Evolutionary conservation across 306 rosid genomes (phyloP).

Genomic region (Vigna angularis): DNA sequence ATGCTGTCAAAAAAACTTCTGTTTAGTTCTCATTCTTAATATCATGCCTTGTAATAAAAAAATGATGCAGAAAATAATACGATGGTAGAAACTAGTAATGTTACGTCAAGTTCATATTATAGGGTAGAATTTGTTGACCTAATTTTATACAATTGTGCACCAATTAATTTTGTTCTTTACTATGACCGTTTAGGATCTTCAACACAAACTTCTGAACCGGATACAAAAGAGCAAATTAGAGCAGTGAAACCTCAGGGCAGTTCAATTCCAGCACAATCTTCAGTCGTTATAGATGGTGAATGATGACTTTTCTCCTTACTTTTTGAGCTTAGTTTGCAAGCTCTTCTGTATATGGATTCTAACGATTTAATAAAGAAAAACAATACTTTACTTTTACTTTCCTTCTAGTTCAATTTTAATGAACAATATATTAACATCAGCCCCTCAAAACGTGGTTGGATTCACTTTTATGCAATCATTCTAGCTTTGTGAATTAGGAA

Average conservation of each 20-base stretch:
- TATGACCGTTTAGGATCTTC: constrained; percentile 18
- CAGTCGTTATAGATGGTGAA: constrained; percentile 39
- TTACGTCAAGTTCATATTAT: background rate
- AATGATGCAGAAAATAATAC: background rate
- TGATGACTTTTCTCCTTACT: background rate
- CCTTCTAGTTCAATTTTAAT: background rate
- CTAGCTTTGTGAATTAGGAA: background rate
- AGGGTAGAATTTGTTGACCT: constrained; percentile 15
- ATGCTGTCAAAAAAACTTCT: background rate
- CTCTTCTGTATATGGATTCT: background rate
- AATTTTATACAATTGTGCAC: background rate
- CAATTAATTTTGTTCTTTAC: constrained; percentile 3
- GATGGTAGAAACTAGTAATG: background rate
- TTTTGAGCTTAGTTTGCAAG: background rate
- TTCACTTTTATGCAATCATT: background rate
- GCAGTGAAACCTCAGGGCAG: background rate
- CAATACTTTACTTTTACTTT: background rate
- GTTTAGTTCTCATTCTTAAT: background rate
- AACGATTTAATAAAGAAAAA: background rate
- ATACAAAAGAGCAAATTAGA: constrained; percentile 15
- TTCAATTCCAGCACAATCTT: constrained; percentile 33
- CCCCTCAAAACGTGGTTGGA: background rate
- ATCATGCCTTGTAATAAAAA: background rate
- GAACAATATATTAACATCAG: background rate
- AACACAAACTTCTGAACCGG: background rate